These are phyloP conservation scores for Laetiporus sulphureus DNA, from an alignment of 1,284 basidiomycete species.

Conservation along the genomic window DNA sequence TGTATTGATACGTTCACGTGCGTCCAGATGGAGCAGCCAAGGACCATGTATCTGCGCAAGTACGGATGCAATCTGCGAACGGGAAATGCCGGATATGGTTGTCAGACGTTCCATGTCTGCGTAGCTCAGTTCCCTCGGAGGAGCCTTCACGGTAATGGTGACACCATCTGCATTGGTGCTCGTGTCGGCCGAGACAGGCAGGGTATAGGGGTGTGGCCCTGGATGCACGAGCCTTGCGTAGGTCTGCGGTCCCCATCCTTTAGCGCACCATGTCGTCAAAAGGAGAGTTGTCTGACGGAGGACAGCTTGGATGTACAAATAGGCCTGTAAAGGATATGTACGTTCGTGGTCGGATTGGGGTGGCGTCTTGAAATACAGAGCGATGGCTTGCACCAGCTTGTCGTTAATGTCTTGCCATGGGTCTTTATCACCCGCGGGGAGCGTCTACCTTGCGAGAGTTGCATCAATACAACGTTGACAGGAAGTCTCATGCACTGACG, in stretches of 20 bases:
- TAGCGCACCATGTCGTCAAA: constrained; percentile 77
- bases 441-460: constrained; percentile 21
- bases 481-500: too few species aligned
- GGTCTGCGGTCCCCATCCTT: constrained; percentile 81
- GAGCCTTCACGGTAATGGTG: constrained; percentile 8
- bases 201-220: constrained; percentile 46
- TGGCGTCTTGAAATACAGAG: constrained; percentile 52
- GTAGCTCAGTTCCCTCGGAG: constrained; percentile 26
- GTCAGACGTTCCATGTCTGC: constrained; percentile 55
- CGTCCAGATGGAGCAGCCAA: constrained; percentile 77
- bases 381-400: constrained; percentile 57
- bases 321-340: constrained; percentile 53
- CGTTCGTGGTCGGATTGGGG: constrained; percentile 48
- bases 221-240: constrained; percentile 70
- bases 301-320: constrained; percentile 59
- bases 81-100: constrained; percentile 58
- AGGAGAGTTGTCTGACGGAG: constrained; percentile 65
- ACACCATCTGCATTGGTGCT: constrained; percentile 7
- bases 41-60: constrained; percentile 74
- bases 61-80: constrained; percentile 57
- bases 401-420: constrained; percentile 67
- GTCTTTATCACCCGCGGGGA: constrained; percentile 40
- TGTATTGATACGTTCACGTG: constrained; percentile 65
- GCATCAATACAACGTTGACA: too few species aligned
- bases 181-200: constrained; percentile 33